Percentiles rank a stretch among this genome's conserved stretches.
Evolutionary conservation across 345 rosid species (phyloP).

Genomic region (Salix dunnii): DNA sequence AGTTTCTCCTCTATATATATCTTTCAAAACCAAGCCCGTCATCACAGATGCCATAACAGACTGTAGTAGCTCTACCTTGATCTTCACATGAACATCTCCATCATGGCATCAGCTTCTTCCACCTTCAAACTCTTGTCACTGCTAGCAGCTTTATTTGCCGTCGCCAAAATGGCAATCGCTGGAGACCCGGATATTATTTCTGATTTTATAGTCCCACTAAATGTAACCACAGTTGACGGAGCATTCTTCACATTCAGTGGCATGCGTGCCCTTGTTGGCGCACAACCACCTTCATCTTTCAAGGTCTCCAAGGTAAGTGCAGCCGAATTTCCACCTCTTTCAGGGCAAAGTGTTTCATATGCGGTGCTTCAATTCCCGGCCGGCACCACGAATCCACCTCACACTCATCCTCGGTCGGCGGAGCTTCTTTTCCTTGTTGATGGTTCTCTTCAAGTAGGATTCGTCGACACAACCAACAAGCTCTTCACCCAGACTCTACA

Average conservation of each 20-base stretch:
- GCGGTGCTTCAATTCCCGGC: background rate
- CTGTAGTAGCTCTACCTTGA: background rate
- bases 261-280: background rate
- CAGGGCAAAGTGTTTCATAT: background rate
- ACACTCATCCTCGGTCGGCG: background rate
- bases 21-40: background rate
- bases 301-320: background rate
- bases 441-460: background rate
- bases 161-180: background rate
- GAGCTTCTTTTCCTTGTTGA: background rate
- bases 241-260: background rate
- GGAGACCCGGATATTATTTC: background rate
- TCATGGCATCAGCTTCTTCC: background rate
- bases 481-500: background rate
- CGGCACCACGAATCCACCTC: background rate
- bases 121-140: background rate
- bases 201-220: background rate
- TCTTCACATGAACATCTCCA: background rate
- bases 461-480: background rate
- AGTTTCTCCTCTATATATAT: background rate
- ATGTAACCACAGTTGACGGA: background rate
- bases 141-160: background rate
- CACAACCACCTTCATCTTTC: background rate
- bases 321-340: background rate
- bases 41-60: background rate